Evolutionary conservation across 2,329 filamentous ascomycete genomes (phyloP), one percentile per base, ranked within the genome.

Genomic region (Bipolaris cookei): DNA sequence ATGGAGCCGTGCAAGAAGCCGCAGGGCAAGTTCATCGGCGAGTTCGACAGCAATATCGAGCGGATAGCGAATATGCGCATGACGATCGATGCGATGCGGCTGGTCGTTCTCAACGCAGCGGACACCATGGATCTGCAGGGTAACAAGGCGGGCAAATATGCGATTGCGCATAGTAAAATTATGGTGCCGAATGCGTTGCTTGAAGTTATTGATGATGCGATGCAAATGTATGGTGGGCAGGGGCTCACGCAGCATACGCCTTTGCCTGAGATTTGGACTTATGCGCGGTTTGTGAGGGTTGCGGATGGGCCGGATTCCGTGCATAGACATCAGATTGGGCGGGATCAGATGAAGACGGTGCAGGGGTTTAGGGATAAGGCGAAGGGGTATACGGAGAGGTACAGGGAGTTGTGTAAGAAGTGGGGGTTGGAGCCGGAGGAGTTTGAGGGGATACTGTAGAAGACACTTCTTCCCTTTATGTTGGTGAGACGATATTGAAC

Each of bases 131-230:
- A 79, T 61, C 61, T 75, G 1, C 67, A 73, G 18, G 76, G 77
- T 3, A 78, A 77, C 63, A 79, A 78, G 56, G 77, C 76, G 4
- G 76, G 76, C 0, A 62, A 66, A 42, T 76, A 77, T 41, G 75
- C 74, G n/a, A 79, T 79, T 59, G 77, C 77, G 8, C 76, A 79
- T 62, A 74, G 70, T 62, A 79, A 79, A 65, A 78, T 79, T 55
- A 69, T 79, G 63, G 72, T 79, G 1, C 77, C 77, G n/a, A 74
- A 72, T 44, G 70, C 75, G 43, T 66, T 76, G 16, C 69, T 74
- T 41, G 75, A 74, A 53, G 72, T 78, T 38, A 78, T 79, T 48
- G 77, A 79, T 61, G 76, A 78, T 62, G 77, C 75, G 30, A 79
- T 79, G 76, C 77, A 79, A 60, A 72, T 79, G 43, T 79, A 78